Conservation (phyloP, 768 basidiomycete species). For the Tylopilus sp. region DNA sequence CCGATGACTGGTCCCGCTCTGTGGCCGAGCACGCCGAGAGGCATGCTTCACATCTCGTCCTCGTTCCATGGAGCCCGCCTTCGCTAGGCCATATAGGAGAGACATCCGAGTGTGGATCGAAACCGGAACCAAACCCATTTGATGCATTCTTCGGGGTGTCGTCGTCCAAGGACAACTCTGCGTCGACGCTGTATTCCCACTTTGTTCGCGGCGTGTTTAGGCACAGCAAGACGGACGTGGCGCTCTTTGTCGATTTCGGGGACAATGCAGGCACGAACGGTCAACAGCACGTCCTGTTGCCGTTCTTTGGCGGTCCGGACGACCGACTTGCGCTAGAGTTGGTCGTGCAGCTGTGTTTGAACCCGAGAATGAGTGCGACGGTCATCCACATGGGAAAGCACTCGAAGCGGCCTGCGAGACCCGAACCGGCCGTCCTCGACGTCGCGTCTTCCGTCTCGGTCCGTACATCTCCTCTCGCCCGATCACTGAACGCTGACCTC, state of each 20-base stretch:
- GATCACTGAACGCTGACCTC: background rate
- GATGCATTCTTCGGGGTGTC: constrained; percentile 69
- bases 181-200: constrained; percentile 66
- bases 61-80: constrained; percentile 77
- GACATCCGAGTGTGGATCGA: constrained; percentile 25
- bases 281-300: constrained; percentile 67
- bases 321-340: constrained; percentile 83
- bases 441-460: constrained; percentile 4
- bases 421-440: constrained; percentile 55
- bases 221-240: constrained; percentile 70
- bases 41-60: constrained; percentile 63
- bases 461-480: constrained; percentile 6
- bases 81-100: constrained; percentile 32
- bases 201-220: constrained; percentile 83
- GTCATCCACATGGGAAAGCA: constrained; percentile 58
- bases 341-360: constrained; percentile 73
- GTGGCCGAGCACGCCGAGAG: constrained; percentile 60
- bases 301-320: constrained; percentile 94
- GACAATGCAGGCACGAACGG: constrained; percentile 26
- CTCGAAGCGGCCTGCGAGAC: constrained; percentile 40
- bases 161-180: constrained; percentile 45
- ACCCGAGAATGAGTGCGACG: constrained; percentile 63
- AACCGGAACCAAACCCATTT: constrained; percentile 56
- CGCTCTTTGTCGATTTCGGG: constrained; percentile 79
- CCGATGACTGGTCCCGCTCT: constrained; percentile 65